Evolutionary conservation across 345 rosid species (phyloP).

Genomic region (Corchorus capsularis): DNA sequence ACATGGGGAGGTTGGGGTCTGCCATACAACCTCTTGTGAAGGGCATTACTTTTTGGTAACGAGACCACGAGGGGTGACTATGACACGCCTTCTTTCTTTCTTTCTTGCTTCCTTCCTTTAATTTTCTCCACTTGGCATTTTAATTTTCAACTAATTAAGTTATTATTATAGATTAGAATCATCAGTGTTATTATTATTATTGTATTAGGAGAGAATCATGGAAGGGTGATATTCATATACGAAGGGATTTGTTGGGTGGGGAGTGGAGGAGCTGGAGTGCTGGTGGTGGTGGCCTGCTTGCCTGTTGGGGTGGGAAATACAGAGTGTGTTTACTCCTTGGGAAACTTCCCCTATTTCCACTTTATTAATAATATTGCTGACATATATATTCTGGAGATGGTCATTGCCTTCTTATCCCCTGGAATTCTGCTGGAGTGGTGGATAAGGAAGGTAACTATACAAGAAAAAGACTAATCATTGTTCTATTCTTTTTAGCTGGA

Average conservation of each 20-base stretch:
- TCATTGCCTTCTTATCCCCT: not conserved
- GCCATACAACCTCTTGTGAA: constrained; percentile 42
- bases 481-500: constrained; percentile 42
- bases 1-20: constrained; percentile 50
- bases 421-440: constrained; percentile 34
- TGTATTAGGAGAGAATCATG: constrained; percentile 23
- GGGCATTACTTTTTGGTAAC: constrained; percentile 41
- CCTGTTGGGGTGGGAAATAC: not conserved
- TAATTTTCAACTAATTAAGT: not conserved
- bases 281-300: not conserved
- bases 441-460: constrained; percentile 33
- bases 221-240: constrained; percentile 6
- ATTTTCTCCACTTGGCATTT: constrained; percentile 26
- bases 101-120: not conserved
- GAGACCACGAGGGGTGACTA: constrained; percentile 35
- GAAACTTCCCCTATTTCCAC: constrained; percentile 17
- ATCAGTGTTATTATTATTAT: not conserved
- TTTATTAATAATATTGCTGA: not conserved
- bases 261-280: no score
- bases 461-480: constrained; percentile 34
- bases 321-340: constrained; percentile 17
- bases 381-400: not conserved
- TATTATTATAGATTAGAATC: not conserved
- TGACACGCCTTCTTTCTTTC: constrained; percentile 18
- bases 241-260: constrained; percentile 27